A percentile compares a stretch with the other conserved stretches of the same genome.
Conservation (phyloP, 176 grass and related monocot genomes). For the Carex cristatella region DNA sequence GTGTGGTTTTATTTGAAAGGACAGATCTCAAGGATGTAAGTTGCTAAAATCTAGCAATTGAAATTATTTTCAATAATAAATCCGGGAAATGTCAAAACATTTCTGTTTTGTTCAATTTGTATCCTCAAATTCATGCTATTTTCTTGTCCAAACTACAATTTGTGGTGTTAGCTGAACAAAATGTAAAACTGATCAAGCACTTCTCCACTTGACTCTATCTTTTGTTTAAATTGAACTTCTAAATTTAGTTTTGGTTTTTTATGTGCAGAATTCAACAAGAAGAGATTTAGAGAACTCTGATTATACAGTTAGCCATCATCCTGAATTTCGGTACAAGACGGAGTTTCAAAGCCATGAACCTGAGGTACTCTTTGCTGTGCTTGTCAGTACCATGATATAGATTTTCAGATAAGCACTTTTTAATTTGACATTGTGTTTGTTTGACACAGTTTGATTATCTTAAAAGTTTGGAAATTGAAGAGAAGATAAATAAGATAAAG, state of each 20-base stretch:
- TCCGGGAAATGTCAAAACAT: background rate
- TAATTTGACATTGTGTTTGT: slow-evolving; percentile 31
- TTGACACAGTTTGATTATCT: slow-evolving; percentile 92
- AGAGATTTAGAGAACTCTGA: slow-evolving; percentile 81
- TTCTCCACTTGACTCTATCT: background rate
- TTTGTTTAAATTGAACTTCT: slow-evolving; percentile 21
- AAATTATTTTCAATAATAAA: background rate
- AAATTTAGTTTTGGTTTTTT: slow-evolving; percentile 20
- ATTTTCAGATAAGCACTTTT: slow-evolving; percentile 21
- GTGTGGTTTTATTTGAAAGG: slow-evolving; percentile 97
- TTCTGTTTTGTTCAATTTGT: background rate
- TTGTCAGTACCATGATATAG: background rate
- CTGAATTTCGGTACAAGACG: slow-evolving; percentile 93
- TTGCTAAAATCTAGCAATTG: slow-evolving; percentile 3
- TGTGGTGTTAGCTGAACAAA: background rate
- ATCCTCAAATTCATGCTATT: background rate
- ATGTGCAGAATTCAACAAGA: slow-evolving; percentile 46
- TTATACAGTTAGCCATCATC: slow-evolving; percentile 63
- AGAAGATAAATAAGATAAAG: slow-evolving; percentile 99
- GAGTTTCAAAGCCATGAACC: slow-evolving; percentile 99
- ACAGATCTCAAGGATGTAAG: slow-evolving; percentile 74
- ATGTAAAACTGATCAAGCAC: background rate
- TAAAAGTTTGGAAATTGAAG: slow-evolving; percentile 99
- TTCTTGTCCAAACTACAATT: background rate
- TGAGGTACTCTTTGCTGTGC: slow-evolving; percentile 57